These are phyloP conservation scores for Pseudonitzschia pungens DNA, from an alignment of 108 stramenopile genomes.

Conservation along the genomic window DNA sequence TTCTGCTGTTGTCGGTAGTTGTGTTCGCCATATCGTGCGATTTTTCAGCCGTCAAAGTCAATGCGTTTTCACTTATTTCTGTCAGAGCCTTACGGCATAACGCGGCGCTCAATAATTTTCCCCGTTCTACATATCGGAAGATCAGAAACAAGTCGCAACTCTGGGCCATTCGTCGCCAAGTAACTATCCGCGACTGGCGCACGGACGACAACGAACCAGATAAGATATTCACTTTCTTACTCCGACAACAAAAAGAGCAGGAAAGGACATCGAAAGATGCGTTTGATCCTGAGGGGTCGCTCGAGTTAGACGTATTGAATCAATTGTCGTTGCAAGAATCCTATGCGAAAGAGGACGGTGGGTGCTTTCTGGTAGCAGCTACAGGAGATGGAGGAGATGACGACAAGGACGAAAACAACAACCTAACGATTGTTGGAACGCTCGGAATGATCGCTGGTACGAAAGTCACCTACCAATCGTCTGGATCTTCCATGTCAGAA, in stretches of 20 bases:
- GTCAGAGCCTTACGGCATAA: too few relatives aligned
- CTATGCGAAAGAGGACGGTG: conserved; percentile 15
- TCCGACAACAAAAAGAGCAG: background rate
- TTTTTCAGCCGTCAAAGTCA: too few relatives aligned
- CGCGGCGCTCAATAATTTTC: background rate
- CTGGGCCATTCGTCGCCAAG: background rate
- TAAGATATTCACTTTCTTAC: background rate
- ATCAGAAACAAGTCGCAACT: background rate
- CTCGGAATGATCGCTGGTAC: conserved; percentile 18
- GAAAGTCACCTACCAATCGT: conserved; percentile 15
- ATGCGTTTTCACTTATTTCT: too few relatives aligned
- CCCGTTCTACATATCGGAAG: background rate
- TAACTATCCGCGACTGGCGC: conserved; percentile 2
- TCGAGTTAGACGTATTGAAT: conserved; percentile 12
- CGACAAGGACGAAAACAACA: background rate
- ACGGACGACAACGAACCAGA: background rate
- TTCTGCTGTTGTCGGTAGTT: too few relatives aligned
- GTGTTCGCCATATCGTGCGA: too few relatives aligned
- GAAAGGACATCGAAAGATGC: background rate
- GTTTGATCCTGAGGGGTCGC: conserved; percentile 21
- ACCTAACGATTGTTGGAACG: background rate
- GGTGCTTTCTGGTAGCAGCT: conserved; percentile 18
- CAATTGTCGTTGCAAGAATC: conserved; percentile 2
- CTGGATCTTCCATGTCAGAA: conserved; percentile 19
- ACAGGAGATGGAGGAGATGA: background rate